These are phyloP conservation scores for Taiozyma sp. DNA, from an alignment of 1,139 yeast species.

Conservation along the genomic window DNA sequence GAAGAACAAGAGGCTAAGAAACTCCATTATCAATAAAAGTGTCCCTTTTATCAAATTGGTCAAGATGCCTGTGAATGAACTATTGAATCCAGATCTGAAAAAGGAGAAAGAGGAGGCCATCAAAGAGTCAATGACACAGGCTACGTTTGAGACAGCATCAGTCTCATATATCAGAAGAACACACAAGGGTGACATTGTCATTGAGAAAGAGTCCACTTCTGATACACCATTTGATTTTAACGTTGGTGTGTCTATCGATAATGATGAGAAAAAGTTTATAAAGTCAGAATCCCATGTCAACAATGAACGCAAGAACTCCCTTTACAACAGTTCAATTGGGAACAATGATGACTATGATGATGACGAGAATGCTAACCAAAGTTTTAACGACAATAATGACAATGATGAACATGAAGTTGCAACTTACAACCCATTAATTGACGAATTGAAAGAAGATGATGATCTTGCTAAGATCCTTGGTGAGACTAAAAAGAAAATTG, in stretches of 20 bases:
- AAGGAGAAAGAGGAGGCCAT: slow-evolving; percentile 70
- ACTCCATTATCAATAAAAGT: slow-evolving; percentile 41
- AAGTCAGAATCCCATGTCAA: slow-evolving; percentile 9
- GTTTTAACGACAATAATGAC: slow-evolving; percentile 8
- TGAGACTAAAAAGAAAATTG: slow-evolving; percentile 10
- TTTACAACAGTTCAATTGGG: slow-evolving; percentile 25
- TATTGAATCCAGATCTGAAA: slow-evolving; percentile 69
- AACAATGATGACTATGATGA: slow-evolving; percentile 15
- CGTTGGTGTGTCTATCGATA: slow-evolving; percentile 30
- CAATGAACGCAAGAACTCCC: slow-evolving; percentile 7
- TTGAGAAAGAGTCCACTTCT: slow-evolving; percentile 52
- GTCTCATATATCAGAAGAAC: slow-evolving; percentile 69
- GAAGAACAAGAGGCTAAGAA: slow-evolving; percentile 43
- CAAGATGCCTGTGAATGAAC: slow-evolving; percentile 55
- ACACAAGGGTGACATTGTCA: slow-evolving; percentile 80
- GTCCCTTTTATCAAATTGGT: slow-evolving; percentile 50
- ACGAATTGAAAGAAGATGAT: slow-evolving; percentile 13
- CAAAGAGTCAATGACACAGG: slow-evolving; percentile 58
- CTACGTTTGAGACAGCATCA: slow-evolving; percentile 53
- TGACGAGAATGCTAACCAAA: slow-evolving; percentile 1
- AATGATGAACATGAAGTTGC: slow-evolving; percentile 10
- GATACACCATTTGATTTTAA: slow-evolving; percentile 23
- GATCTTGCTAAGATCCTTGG: slow-evolving; percentile 15
- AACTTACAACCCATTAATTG: not conserved
- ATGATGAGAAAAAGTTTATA: slow-evolving; percentile 27